Conservation (phyloP, 441 rosid species). For the Lepidium campestre region DNA sequence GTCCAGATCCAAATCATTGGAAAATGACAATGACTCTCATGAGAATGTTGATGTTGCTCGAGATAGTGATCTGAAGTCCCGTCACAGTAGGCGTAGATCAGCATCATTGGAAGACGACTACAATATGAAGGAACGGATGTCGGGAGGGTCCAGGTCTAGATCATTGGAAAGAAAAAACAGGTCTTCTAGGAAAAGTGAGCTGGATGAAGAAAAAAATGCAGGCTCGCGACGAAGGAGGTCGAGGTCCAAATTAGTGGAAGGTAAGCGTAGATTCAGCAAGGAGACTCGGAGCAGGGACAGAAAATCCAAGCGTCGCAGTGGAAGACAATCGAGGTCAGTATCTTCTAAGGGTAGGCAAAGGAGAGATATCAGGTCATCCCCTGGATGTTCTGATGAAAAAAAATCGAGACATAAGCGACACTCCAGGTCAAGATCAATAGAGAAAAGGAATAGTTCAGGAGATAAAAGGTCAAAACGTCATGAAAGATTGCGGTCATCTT, state of each 20-base stretch:
- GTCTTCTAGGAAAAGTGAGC: slow-evolving; percentile 32
- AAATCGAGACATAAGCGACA: slow-evolving; percentile 39
- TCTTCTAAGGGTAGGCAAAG: slow-evolving; percentile 39
- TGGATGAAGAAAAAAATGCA: slow-evolving; percentile 32
- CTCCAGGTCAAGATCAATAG: slow-evolving; percentile 57
- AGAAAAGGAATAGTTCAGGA: slow-evolving; percentile 37
- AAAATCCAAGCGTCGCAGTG: slow-evolving; percentile 43
- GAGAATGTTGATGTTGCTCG: slow-evolving; percentile 28
- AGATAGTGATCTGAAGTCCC: slow-evolving; percentile 27
- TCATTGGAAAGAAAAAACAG: slow-evolving; percentile 41
- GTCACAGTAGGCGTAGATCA: slow-evolving; percentile 24
- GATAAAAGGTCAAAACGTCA: slow-evolving; percentile 47
- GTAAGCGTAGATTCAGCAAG: slow-evolving; percentile 34
- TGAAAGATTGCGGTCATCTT: slow-evolving; percentile 40
- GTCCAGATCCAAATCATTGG: slow-evolving; percentile 51
- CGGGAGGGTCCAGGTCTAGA: slow-evolving; percentile 36
- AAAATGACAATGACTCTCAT: slow-evolving; percentile 19
- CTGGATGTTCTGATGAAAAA: slow-evolving; percentile 39
- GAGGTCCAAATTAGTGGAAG: slow-evolving; percentile 54
- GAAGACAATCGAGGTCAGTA: slow-evolving; percentile 53
- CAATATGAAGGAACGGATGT: slow-evolving; percentile 32
- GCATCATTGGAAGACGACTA: slow-evolving; percentile 17
- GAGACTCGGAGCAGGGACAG: slow-evolving; percentile 45
- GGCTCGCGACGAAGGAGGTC: slow-evolving; percentile 53
- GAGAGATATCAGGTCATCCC: slow-evolving; percentile 43